Evolutionary conservation across 305 asterid species (phyloP), one percentile per base, ranked within the genome.

Genomic region (Caryopteris hybrid): DNA sequence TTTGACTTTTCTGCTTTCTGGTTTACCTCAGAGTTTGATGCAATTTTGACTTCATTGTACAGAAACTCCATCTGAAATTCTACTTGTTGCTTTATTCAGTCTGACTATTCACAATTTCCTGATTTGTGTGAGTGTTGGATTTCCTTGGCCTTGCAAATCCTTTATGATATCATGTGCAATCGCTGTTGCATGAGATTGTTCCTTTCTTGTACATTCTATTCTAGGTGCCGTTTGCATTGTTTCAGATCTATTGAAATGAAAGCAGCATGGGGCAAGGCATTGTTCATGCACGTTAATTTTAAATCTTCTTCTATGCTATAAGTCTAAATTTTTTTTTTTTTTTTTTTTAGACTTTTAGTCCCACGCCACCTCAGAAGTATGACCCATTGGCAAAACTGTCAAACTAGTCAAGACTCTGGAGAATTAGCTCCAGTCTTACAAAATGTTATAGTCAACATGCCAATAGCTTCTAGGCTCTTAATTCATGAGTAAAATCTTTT

Each of bases 11-110:
- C 41, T 21, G 36, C 29, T 36, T 61, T 61, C 47, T 59, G 23
- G 62, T 13, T 64, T 23, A 43, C 46, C 25, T 64, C 52, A 41
- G 13, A 48, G 47, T 56, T 41, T 14, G 9, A 34, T 55, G 58
- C 58, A 45, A 33, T 21, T 27, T 23, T 25, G 55, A 14, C 25
- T 27, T 60, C 69, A 50, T 42, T 33, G 13, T 25, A 45, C 29
- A 50, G 21, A 48, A 36, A 42, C 43, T 50, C 62, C 55, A 51
- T 12, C 18, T 45, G 65, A 38, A 56, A 39, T 56, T 60, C 51
- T 58, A 69, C 13, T 48, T 64, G 27, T 74, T 75, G 60, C 62
- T 38, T 52, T 39, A 20, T 63, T 27, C 61, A 22, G 34, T 46
- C 16, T 1, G 16, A 42, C n/a, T n/a, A n/a, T n/a, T n/a, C n/a